Conservation (phyloP, 345 rosid species). For the Hevea brasiliensis region DNA sequence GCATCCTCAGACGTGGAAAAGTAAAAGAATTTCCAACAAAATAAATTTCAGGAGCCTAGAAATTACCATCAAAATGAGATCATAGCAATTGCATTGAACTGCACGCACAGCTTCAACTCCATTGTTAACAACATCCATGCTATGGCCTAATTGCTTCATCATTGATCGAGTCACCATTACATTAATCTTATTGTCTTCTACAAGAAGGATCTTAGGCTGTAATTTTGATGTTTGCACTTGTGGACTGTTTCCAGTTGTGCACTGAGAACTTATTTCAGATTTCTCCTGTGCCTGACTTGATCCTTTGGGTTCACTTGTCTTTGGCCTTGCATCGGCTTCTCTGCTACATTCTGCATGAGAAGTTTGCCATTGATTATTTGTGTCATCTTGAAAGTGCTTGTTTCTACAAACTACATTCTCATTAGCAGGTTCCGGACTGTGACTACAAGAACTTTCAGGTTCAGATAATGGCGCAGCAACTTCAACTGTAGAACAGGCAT, state of each 20-base stretch:
- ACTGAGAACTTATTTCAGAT: conserved; percentile 26
- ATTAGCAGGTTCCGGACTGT: conserved; percentile 34
- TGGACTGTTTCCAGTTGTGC: conserved; percentile 21
- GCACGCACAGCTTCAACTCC: conserved; percentile 87
- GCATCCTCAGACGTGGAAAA: background rate
- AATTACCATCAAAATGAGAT: conserved; percentile 80
- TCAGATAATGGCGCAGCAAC: conserved; percentile 44
- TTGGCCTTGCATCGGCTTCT: conserved; percentile 28
- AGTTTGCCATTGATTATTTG: conserved; percentile 18
- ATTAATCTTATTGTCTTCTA: conserved; percentile 91
- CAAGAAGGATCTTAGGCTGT: conserved; percentile 86
- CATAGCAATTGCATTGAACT: conserved; percentile 47
- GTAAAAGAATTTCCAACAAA: background rate
- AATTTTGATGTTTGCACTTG: conserved; percentile 32
- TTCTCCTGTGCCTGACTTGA: conserved; percentile 42
- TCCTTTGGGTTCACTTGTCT: conserved; percentile 34
- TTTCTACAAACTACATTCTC: conserved; percentile 24
- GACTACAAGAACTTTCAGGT: conserved; percentile 45
- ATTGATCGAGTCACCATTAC: conserved; percentile 78
- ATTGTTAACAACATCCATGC: conserved; percentile 70
- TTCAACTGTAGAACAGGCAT: conserved; percentile 56
- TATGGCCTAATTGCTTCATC: conserved; percentile 86
- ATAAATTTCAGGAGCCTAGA: background rate
- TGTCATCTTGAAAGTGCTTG: conserved; percentile 19
- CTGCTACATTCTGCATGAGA: conserved; percentile 38